Evolutionary conservation across 2,329 filamentous ascomycete genomes (phyloP).

Genomic region (Pseudocercospora vitis): DNA sequence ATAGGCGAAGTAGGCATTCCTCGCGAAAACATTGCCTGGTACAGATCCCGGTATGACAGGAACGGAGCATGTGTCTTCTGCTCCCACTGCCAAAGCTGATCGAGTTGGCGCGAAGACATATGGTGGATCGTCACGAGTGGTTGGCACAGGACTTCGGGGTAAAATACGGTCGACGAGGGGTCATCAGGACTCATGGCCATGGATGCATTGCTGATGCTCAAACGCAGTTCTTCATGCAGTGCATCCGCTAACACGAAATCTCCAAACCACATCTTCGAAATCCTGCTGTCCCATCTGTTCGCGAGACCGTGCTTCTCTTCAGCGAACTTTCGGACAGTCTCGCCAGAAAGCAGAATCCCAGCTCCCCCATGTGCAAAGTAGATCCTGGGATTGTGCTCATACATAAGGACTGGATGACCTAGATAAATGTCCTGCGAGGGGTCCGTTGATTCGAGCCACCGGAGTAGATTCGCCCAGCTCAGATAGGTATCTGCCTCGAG

Average conservation of each 20-base stretch:
- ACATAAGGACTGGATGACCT: slow-evolving; percentile 53
- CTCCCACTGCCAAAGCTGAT: slow-evolving; percentile 24
- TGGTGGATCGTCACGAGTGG: slow-evolving; percentile 28
- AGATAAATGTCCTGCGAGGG: slow-evolving; percentile 42
- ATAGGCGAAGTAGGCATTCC: slow-evolving; percentile 5
- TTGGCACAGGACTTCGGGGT: slow-evolving; percentile 26
- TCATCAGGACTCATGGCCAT: slow-evolving; percentile 26
- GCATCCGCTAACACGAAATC: slow-evolving; percentile 27
- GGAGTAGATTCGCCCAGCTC: slow-evolving; percentile 53
- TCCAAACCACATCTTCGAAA: slow-evolving; percentile 25
- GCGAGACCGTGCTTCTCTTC: slow-evolving; percentile 16
- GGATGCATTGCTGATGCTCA: slow-evolving; percentile 23
- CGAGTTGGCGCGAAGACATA: slow-evolving; percentile 16
- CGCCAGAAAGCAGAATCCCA: slow-evolving; percentile 28
- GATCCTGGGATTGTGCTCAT: slow-evolving; percentile 13
- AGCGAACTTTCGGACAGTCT: slow-evolving; percentile 19
- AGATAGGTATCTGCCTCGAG: slow-evolving; percentile 60
- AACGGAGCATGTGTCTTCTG: neutral
- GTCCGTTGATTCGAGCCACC: slow-evolving; percentile 56
- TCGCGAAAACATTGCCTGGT: slow-evolving; percentile 9
- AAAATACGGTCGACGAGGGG: slow-evolving; percentile 19
- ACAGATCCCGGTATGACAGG: slow-evolving; percentile 19
- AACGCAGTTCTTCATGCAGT: slow-evolving; percentile 25
- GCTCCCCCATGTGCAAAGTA: slow-evolving; percentile 25
- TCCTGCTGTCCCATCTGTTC: slow-evolving; percentile 23